Percentiles rank a stretch among this genome's conserved stretches.
Conservation (phyloP, 371 early-diverging fungal genomes). For the Rhizomucor pusillus region DNA sequence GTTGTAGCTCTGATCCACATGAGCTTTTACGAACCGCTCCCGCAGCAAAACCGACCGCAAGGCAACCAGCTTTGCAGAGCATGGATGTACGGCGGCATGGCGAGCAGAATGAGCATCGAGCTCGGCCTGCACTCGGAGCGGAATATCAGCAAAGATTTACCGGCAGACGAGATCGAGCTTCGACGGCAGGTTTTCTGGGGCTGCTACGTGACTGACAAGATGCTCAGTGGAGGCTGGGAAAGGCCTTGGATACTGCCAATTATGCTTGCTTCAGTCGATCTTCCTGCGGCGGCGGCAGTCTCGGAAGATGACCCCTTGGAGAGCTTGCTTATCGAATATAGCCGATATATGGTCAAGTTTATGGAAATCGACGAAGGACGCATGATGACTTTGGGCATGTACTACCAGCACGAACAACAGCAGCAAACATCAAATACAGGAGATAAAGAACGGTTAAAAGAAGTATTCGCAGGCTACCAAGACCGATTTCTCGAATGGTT, state of each 20-base stretch:
- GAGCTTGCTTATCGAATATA: neutral
- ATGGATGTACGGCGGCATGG: constrained; percentile 51
- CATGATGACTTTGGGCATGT: neutral
- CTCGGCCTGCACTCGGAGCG: constrained; percentile 33
- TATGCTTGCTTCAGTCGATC: neutral
- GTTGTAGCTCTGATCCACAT: constrained; percentile 41
- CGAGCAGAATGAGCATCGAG: constrained; percentile 41
- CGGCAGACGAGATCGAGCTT: constrained; percentile 41
- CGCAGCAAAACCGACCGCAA: neutral
- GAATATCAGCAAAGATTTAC: constrained; percentile 38
- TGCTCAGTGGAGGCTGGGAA: constrained; percentile 34
- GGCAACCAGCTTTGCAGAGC: constrained; percentile 19
- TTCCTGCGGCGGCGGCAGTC: neutral
- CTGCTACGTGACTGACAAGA: constrained; percentile 45
- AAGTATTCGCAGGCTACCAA: constrained; percentile 2
- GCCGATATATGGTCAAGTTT: neutral
- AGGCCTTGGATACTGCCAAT: constrained; percentile 37
- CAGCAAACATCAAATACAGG: neutral
- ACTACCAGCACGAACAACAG: neutral
- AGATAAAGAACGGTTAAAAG: neutral
- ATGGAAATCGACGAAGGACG: neutral
- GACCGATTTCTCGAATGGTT: constrained; percentile 9
- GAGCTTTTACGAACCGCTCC: constrained; percentile 29
- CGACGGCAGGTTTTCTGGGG: constrained; percentile 43
- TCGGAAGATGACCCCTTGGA: neutral